Percentiles rank a stretch among this genome's conserved stretches.
phyloP scores from a whole-genome alignment of 2,329 filamentous ascomycete species.

The Phyllachora maydis region DNA sequence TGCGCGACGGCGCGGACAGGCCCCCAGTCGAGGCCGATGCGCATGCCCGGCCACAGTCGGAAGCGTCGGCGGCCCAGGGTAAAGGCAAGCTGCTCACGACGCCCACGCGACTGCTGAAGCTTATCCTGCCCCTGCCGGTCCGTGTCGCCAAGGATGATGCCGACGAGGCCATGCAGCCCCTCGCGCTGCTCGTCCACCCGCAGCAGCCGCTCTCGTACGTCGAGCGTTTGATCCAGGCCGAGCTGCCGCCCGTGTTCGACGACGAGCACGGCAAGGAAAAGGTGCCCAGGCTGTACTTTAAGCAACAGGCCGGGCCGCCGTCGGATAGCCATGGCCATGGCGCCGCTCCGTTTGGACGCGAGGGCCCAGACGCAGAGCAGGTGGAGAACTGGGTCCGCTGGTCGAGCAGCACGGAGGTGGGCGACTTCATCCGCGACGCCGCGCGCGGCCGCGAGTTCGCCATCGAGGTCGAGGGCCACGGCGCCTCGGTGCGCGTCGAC shows the following conservation, averaged over 20 bases:
- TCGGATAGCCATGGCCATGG: conserved; percentile 38
- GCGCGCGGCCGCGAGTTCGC: conserved; percentile 69
- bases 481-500: conserved; percentile 47
- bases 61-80: conserved; percentile 1
- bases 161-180: conserved; percentile 43
- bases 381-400: conserved; percentile 58
- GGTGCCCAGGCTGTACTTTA: conserved; percentile 56
- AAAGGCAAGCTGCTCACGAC: conserved; percentile 60
- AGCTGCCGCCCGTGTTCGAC: conserved; percentile 49
- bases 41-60: not conserved
- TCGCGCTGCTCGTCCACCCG: conserved; percentile 71
- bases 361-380: conserved; percentile 18
- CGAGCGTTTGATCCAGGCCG: conserved; percentile 72
- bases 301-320: conserved; percentile 59
- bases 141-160: conserved; percentile 16
- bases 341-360: conserved; percentile 31
- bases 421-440: conserved; percentile 84
- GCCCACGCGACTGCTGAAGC: conserved; percentile 58
- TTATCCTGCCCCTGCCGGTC: conserved; percentile 50
- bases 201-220: conserved; percentile 84
- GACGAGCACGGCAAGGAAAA: conserved; percentile 48
- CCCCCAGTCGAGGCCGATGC: conserved; percentile 9
- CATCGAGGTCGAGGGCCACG: conserved; percentile 55
- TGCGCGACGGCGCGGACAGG: conserved; percentile 33
- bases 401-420: conserved; percentile 76